Evolutionary conservation across 2,329 filamentous ascomycete species (phyloP), one percentile per base, ranked within the genome.

Genomic region (Fusarium sp.): DNA sequence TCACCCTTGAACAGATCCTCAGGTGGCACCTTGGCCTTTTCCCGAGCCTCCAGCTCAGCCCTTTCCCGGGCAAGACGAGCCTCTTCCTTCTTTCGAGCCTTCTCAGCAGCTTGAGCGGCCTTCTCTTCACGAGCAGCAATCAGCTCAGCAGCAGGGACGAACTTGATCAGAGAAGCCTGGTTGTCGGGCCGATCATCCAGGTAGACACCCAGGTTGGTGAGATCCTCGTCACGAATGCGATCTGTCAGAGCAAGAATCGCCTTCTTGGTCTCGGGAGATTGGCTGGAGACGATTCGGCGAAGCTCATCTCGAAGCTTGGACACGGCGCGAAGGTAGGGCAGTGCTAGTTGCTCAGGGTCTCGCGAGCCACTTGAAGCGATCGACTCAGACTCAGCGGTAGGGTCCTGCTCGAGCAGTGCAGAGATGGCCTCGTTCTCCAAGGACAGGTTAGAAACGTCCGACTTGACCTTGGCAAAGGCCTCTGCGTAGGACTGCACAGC

Each of bases 131-230:
- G 85, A 4, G 88, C 87, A 3, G 88, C 88, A 39, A 91, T 87
- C 29, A 92, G 83, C 71, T 90, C 88, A 5, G 86, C 83, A 5
- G 87, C 88, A 0, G 89, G 88, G 11, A 91, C 85, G 69, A 91
- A 91, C 78, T 91, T 91, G 71, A 98, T 92, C 35, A 98, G 88
- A 1, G 95, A 94, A 0, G 90, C 92, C 80, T 88, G 88, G 64
- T 85, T 86, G 56, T 89, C 89, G n/a, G 85, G 85, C 59, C 94
- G 90, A 79, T 98, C 95, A 80, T 98, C 95, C 1, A 98, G 91
- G 79, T 97, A 97, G 67, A 98, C 93, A 41, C 93, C 94, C 0
- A 97, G 85, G 67, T 95, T 92, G 78, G 94, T 95, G 13, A 98
- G 90, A 66, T 95, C 91, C 11, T 91, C 88, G 81, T 98, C 94